Evolutionary conservation across 441 rosid species (phyloP), one percentile per base, ranked within the genome.

Genomic region (Pelargonium myrrhifolium): DNA sequence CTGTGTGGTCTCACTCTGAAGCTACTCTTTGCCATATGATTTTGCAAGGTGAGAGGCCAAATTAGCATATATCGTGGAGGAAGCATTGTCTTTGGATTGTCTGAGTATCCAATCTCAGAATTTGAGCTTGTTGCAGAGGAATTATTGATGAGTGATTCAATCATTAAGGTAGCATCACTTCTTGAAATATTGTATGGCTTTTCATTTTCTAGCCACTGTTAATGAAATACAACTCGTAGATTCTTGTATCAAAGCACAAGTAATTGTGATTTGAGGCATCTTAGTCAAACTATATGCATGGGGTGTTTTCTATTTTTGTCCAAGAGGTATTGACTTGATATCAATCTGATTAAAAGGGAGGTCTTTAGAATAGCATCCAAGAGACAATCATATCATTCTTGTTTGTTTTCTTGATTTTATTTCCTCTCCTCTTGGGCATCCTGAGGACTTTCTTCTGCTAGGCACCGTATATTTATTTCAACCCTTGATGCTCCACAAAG

Each of bases 101-200:
- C 92, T 63, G 83, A 77, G 15, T 92, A 70, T 76, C 97, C 99
- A 69, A 84, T 92, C 62, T 95, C 99, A 74, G 99, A 95, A 82
- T 95, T 95, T 86, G 99, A 95, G 81, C 96, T 95, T 68, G 93
- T 87, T 17, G 99, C 97, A 4, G 99, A 95, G 83, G 99, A 95
- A 76, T 93, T 95, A 76, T 71, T 95, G 80, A 90, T 95, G 99
- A 95, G 99, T 71, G 83, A 95, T 82, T 92, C 99, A 42, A 73
- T 92, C 78, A 51, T 51, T n/a, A 51, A 51, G 56, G 56, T 51
- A 51, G 56, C 56, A 51, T 51, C 17, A 51, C n/a, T 51, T 51
- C 6, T 51, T 8, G 9, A 51, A 18, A 51, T 51, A 12, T 51
- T 51, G 6, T 31, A 31, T 31, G 37, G 37, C 6, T 51, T n/a